phyloP scores from a whole-genome alignment of 2,329 filamentous ascomycete species.

The Colletotrichum agaves region DNA sequence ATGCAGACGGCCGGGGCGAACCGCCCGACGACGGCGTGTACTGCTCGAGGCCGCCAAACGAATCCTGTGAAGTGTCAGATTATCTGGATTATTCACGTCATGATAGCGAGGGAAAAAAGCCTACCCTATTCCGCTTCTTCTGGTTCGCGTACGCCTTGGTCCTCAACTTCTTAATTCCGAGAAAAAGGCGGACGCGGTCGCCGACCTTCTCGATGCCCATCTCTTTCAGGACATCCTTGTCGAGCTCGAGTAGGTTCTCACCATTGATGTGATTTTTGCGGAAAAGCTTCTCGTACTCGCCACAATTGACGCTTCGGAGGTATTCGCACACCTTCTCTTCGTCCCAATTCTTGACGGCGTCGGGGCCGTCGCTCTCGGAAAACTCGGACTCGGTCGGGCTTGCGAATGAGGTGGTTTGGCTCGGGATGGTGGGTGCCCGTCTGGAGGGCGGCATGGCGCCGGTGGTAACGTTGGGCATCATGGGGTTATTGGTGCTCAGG shows the following conservation, averaged over 20 bases:
- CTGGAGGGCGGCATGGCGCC: conserved; percentile 62
- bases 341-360: conserved; percentile 86
- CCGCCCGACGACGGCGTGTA: conserved; percentile 68
- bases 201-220: conserved; percentile 99
- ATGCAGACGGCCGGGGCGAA: conserved; percentile 71
- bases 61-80: conserved; percentile 68
- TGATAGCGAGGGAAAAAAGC: conserved; percentile 41
- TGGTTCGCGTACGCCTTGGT: conserved; percentile 80
- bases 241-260: conserved; percentile 95
- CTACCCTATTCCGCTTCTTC: conserved; percentile 87
- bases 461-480: conserved; percentile 59
- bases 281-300: conserved; percentile 92
- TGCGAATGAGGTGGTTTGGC: conserved; percentile 68
- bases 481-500: conserved; percentile 57
- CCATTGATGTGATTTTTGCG: conserved; percentile 96
- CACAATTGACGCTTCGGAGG: conserved; percentile 89
- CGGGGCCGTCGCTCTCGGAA: conserved; percentile 81
- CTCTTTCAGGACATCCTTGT: conserved; percentile 95
- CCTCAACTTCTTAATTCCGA: conserved; percentile 84
- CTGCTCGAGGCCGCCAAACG: conserved; percentile 81
- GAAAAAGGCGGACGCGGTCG: conserved; percentile 90
- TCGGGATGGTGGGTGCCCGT: conserved; percentile 61
- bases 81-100: conserved; percentile 4
- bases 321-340: conserved; percentile 93
- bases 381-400: conserved; percentile 95